Evolutionary conservation across 1,284 basidiomycete genomes (phyloP), one percentile per base, ranked within the genome.

Genomic region (Trichosporon ovoides): DNA sequence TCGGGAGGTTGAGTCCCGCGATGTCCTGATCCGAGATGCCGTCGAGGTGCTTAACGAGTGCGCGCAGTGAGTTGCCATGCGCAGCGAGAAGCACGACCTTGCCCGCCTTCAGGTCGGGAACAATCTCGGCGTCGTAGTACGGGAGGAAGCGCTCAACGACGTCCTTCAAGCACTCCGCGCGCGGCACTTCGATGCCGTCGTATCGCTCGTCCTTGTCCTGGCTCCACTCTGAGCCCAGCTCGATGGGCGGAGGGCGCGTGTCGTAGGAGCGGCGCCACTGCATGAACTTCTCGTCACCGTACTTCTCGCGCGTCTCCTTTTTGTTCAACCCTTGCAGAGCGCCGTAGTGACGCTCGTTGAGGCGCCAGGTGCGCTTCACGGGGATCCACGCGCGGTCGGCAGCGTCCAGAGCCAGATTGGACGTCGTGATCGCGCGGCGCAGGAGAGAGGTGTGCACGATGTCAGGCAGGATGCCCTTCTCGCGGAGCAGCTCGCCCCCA

Each of bases 321-420:
- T 51, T 56, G 48, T 56, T 50, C 18, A 50, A 35, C 18, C 55
- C 55, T 46, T 56, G 55, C 36, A 56, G 48, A 6, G 55, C 55
- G 16, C 55, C 55, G 18, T 56, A 56, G 48, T 56, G 55, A 5
- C 55, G 46, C 37, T 56, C 55, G 28, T 56, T 56, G 9, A 56
- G 36, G 36, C 55, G 55, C 55, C 55, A 56, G 22, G 12, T 6
- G 36, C 55, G 55, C 31, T 28, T 34, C 2, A 56, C 55, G 7
- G 55, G 55, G 48, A 56, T 56, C 55, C 55, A 56, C 28, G 19
- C 24, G 22, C 48, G 55, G 48, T 56, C 48, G 18, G 55, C 55
- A 4, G 22, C 35, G 36, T 56, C 55, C n/a, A 56, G 48, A 16
- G 55, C 46, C 2, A 56, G 35, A 36, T 56, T 22, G 36, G 46